A percentile compares a stretch with the other conserved stretches of the same genome.
Conservation (phyloP, 1,284 basidiomycete genomes). For the Testicularia cyperi region DNA sequence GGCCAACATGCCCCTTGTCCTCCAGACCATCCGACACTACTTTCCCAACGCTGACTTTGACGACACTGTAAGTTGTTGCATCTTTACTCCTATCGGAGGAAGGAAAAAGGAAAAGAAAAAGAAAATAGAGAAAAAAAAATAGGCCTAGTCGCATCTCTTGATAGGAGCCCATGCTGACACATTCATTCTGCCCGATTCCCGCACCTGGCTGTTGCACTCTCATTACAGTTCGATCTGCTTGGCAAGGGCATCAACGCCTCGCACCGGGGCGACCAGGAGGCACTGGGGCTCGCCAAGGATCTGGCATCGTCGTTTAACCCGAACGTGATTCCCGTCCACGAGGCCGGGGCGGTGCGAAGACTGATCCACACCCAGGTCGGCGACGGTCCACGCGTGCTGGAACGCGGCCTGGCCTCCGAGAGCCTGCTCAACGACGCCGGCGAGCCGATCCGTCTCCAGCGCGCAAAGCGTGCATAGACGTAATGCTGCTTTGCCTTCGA, state of each 20-base stretch:
- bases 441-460: slow-evolving; percentile 47
- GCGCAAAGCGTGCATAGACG: slow-evolving; percentile 47
- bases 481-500: too few species aligned
- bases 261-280: slow-evolving; percentile 45
- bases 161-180: not conserved
- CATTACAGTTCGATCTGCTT: slow-evolving; percentile 45
- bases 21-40: slow-evolving; percentile 54
- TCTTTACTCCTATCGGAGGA: too few species aligned
- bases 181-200: too few species aligned
- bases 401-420: slow-evolving; percentile 35
- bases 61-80: slow-evolving; percentile 47
- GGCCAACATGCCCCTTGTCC: slow-evolving; percentile 45
- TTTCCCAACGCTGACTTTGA: slow-evolving; percentile 59
- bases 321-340: slow-evolving; percentile 54
- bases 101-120: too few species aligned
- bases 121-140: too few species aligned
- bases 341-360: slow-evolving; percentile 51
- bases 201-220: too few species aligned
- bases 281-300: slow-evolving; percentile 28
- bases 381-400: slow-evolving; percentile 54
- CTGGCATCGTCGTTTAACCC: slow-evolving; percentile 50
- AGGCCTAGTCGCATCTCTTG: too few species aligned
- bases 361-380: slow-evolving; percentile 59
- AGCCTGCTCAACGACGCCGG: slow-evolving; percentile 49
- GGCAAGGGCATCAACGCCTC: slow-evolving; percentile 47